phyloP scores from a whole-genome alignment of 768 basidiomycete genomes.

The Stropharia rugosoannulata region DNA sequence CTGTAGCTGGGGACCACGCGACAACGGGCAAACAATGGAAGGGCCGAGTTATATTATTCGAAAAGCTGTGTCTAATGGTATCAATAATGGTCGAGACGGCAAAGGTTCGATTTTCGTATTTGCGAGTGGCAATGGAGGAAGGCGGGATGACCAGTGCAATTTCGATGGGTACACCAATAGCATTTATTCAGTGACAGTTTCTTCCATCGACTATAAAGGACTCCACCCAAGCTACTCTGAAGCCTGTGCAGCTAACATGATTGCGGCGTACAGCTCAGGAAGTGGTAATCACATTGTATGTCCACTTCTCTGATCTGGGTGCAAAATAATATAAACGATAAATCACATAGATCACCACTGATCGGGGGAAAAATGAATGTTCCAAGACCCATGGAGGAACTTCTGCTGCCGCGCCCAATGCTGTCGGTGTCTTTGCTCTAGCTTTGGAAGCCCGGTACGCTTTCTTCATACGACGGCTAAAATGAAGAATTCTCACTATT shows the following conservation, averaged over 20 bases:
- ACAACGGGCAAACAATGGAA: conserved; percentile 93
- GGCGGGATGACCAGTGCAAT: conserved; percentile 94
- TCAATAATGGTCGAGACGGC: conserved; percentile 83
- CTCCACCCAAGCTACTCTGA: conserved; percentile 96
- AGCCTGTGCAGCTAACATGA: conserved; percentile 92
- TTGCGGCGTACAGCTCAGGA: conserved; percentile 94
- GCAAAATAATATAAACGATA: background rate
- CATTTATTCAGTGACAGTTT: conserved; percentile 93
- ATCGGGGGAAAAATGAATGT: conserved; percentile 81
- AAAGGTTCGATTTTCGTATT: conserved; percentile 95
- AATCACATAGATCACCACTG: conserved; percentile 78
- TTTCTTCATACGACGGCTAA: background rate
- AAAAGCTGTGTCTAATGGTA: conserved; percentile 91
- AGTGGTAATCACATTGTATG: conserved; percentile 90
- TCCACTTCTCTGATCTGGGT: conserved; percentile 13
- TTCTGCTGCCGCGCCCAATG: conserved; percentile 95
- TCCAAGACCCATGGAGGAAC: conserved; percentile 87
- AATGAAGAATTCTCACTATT: background rate
- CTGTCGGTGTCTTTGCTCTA: conserved; percentile 89
- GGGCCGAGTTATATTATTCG: conserved; percentile 86
- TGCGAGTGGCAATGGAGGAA: conserved; percentile 94
- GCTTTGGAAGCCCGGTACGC: conserved; percentile 79
- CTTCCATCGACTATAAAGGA: conserved; percentile 89
- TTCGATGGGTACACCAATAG: conserved; percentile 99
- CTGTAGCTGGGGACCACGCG: conserved; percentile 97